Base-by-base conservation (phyloP, 192 early-diverging fungal genomes). In the Anaeromyces robustus region DNA sequence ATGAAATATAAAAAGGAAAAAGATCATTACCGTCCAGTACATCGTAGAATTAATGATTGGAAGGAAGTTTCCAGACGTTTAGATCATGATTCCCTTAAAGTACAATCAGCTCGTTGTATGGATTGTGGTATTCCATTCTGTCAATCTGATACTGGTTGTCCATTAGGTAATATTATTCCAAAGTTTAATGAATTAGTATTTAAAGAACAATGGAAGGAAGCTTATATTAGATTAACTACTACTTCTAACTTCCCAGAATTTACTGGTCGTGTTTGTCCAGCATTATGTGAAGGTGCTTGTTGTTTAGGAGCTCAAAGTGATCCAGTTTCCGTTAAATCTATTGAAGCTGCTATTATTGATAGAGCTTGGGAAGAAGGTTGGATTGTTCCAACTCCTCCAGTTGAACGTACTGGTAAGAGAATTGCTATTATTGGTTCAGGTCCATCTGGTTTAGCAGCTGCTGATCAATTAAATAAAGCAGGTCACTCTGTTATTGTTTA, bases 161-260 rank as follows among this genome's bases (percentile, higher is more conserved):
- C 97, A 30, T 96, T 99, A 78, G 95, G 97, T 81, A 99, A 99
- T 88, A 92, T 99, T 78, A 98, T 99, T 82, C 97, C 97, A 79
- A 97, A 97, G 88, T 99, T 96, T 96, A 99, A 99, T 86, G 96
- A 99, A 78, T 88, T 99, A 26, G 93, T 99, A 30, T 99, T 94
- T 90, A 93, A 93, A 85, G 89, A 96, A 87, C 94, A 97, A 84
- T 99, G 97, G 97, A 89, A 93, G 85, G 96, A 96, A 16, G 97
- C 97, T 22, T 90, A 97, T 37, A 92, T 95, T 81, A 93, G 97
- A 37, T 88, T 99, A 80, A 87, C 96, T 81, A 92, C 96, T 88
- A 99, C 97, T 81, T 97, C 97, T 90, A 99, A 99, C 89, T 99
- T 99, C 90, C 97, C 97, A 77, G 97, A 99, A 87, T 99, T 99